Conservation (phyloP, 2,329 filamentous ascomycete genomes). For the Pseudogymnoascus sp. region DNA sequence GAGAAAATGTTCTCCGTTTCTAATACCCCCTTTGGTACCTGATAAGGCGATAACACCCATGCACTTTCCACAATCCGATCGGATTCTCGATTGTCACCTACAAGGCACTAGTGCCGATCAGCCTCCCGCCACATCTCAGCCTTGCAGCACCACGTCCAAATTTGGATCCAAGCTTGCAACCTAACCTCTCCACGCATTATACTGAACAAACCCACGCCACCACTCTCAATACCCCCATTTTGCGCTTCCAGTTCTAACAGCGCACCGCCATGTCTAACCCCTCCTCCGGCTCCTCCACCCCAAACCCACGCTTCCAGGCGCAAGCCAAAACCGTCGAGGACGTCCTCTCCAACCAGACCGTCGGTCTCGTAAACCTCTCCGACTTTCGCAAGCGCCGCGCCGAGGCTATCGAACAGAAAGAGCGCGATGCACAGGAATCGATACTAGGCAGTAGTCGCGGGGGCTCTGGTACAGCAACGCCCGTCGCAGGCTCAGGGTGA, state of each 20-base stretch:
- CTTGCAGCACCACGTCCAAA: constrained; percentile 1
- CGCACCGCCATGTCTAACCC: constrained; percentile 16
- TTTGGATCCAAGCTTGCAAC: background rate
- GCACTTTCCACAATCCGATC: background rate
- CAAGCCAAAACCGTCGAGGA: constrained; percentile 26
- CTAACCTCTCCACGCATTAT: background rate
- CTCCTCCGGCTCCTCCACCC: constrained; percentile 24
- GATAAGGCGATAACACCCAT: constrained; percentile 4
- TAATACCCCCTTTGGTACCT: background rate
- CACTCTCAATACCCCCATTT: background rate
- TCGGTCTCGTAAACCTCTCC: constrained; percentile 83
- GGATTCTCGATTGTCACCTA: background rate
- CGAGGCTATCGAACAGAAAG: constrained; percentile 86
- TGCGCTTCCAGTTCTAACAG: background rate
- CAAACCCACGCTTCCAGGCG: constrained; percentile 29
- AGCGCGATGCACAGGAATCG: constrained; percentile 67
- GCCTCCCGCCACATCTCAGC: constrained; percentile 6
- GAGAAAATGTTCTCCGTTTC: background rate
- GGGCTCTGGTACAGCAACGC: constrained; percentile 31
- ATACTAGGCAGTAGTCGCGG: constrained; percentile 34
- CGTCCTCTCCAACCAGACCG: constrained; percentile 35
- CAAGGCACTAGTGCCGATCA: background rate
- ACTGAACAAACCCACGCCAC: no score
- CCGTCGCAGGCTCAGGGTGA: constrained; percentile 46
- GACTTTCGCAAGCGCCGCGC: constrained; percentile 95